Percentiles rank a stretch among this genome's conserved stretches.
phyloP scores from a whole-genome alignment of 2,329 filamentous ascomycete species.

The Cercospora zeina region DNA sequence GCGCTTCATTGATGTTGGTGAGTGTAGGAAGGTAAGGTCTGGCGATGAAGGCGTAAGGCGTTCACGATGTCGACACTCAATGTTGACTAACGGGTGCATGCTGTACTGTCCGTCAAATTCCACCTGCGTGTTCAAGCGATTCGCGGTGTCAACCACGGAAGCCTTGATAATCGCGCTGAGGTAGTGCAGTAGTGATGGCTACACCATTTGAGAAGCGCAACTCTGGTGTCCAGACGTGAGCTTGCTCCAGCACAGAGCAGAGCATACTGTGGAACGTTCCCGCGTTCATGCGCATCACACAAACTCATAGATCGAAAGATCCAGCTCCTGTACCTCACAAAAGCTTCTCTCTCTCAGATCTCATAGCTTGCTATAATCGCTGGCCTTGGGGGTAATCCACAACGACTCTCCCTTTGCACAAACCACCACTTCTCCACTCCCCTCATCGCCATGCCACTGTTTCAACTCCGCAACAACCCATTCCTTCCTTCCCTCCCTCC shows the following conservation, averaged over 20 bases:
- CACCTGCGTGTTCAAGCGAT: background rate
- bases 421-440: conserved; percentile 50
- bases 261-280: background rate
- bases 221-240: background rate
- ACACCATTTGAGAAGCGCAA: background rate
- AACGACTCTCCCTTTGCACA: conserved; percentile 57
- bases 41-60: background rate
- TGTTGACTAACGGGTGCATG: background rate
- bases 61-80: background rate
- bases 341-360: background rate
- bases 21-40: background rate
- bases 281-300: background rate
- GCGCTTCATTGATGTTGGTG: too few relatives aligned
- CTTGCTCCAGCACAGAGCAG: background rate
- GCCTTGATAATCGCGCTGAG: background rate
- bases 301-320: background rate
- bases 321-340: background rate
- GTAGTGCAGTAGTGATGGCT: background rate
- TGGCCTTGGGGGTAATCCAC: conserved; percentile 46
- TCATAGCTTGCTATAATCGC: conserved; percentile 9
- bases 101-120: background rate
- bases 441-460: conserved; percentile 29
- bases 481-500: conserved; percentile 57
- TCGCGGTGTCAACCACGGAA: background rate
- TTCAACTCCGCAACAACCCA: conserved; percentile 52